Percentiles rank a stretch among this genome's conserved stretches.
Evolutionary conservation across 495 filamentous ascomycete genomes (phyloP).

Genomic region (Hyaloscypha hepaticicola): DNA sequence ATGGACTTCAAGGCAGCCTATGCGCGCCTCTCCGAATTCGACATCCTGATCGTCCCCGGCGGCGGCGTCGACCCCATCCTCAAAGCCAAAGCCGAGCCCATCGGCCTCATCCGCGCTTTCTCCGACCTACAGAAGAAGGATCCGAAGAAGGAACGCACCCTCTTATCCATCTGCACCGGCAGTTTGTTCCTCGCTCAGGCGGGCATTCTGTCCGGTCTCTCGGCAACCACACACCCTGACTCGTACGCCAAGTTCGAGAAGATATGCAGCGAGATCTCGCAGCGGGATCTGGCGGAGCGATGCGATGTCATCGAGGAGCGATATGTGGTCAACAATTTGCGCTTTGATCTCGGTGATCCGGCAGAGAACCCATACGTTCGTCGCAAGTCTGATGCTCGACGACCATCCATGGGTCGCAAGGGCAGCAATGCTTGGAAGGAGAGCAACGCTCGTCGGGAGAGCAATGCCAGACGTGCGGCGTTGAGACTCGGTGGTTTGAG

Average conservation of each 20-base stretch:
- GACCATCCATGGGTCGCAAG: constrained; percentile 65
- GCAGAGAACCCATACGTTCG: constrained; percentile 74
- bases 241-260: constrained; percentile 63
- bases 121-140: constrained; percentile 63
- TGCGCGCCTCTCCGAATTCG: constrained; percentile 63
- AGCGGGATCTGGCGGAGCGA: constrained; percentile 54
- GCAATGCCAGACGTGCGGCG: constrained; percentile 61
- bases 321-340: constrained; percentile 78
- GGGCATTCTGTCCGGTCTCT: constrained; percentile 69
- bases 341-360: constrained; percentile 69
- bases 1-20: constrained; percentile 65
- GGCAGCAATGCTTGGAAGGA: constrained; percentile 70
- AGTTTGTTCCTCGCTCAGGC: constrained; percentile 68
- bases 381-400: constrained; percentile 59
- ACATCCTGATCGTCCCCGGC: constrained; percentile 69
- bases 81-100: constrained; percentile 58
- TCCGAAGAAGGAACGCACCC: constrained; percentile 66
- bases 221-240: constrained; percentile 69
- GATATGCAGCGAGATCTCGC: constrained; percentile 63
- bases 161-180: constrained; percentile 76
- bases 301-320: constrained; percentile 75
- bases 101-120: constrained; percentile 63
- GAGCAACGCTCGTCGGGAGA: constrained; percentile 63
- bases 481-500: constrained; percentile 67
- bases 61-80: constrained; percentile 54